Conservation (phyloP, 2,329 filamentous ascomycete genomes). For the Apiospora kogelbergensis region DNA sequence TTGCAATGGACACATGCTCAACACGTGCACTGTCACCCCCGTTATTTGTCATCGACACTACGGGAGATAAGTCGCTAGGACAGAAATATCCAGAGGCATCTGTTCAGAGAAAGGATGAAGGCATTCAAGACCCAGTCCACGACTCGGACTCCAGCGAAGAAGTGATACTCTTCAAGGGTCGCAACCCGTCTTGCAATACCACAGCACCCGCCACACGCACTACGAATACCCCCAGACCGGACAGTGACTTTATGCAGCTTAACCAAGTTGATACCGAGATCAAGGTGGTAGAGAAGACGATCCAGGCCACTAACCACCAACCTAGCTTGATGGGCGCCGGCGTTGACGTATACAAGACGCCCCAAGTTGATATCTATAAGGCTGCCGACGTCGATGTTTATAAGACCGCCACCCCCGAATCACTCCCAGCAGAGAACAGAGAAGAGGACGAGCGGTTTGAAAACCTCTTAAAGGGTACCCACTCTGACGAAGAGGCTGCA, state of each 20-base stretch:
- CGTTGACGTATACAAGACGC: not conserved
- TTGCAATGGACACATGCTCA: not conserved
- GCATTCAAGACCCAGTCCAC: constrained; percentile 12
- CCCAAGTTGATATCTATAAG: not conserved
- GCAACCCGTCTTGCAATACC: constrained; percentile 30
- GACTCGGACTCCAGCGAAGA: constrained; percentile 68
- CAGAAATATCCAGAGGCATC: not conserved
- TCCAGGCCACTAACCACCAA: not conserved
- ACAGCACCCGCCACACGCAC: not conserved
- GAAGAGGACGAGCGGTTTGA: not conserved
- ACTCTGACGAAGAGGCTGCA: constrained; percentile 49
- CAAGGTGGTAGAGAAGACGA: constrained; percentile 25
- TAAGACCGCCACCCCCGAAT: not conserved
- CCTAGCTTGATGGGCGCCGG: not conserved
- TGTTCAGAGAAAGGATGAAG: not conserved
- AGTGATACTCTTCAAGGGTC: constrained; percentile 66
- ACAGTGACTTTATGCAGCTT: constrained; percentile 18
- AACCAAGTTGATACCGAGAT: constrained; percentile 34
- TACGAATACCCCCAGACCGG: constrained; percentile 22
- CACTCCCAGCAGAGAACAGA: not conserved
- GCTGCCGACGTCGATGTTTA: not conserved
- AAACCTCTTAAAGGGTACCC: not conserved
- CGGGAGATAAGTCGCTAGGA: constrained; percentile 27
- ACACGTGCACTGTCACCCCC: not conserved
- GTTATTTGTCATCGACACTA: constrained; percentile 13